A percentile compares a stretch with the other conserved stretches of the same genome.
Conservation (phyloP, 78 protist genomes). For the Mantamonas sphyraenae region DNA sequence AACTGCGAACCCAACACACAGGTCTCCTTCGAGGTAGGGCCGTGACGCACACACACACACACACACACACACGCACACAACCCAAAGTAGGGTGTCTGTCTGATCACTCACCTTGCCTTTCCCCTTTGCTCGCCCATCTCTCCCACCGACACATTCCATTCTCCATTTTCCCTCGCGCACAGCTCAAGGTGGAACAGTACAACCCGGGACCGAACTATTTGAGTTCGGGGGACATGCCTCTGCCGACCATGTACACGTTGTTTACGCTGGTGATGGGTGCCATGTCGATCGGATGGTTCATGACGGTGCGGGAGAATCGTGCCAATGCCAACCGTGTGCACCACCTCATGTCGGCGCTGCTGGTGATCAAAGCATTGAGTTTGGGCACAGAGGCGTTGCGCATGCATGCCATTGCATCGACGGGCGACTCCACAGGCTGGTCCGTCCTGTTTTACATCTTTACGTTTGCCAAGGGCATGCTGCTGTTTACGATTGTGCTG, state of each 20-base stretch:
- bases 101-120: no score
- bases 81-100: no score
- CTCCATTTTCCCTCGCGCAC: no score
- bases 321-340: neutral
- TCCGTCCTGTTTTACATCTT: conserved; percentile 51
- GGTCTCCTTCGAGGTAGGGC: neutral
- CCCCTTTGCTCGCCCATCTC: no score
- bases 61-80: no score
- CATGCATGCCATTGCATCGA: conserved; percentile 45
- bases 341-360: conserved; percentile 3
- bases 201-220: neutral
- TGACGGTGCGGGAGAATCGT: neutral
- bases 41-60: no score
- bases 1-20: conserved; percentile 7
- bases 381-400: neutral
- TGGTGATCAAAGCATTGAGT: neutral
- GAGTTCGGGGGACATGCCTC: conserved; percentile 3
- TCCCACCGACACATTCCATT: no score
- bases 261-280: neutral
- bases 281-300: neutral
- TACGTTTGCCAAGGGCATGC: conserved; percentile 57
- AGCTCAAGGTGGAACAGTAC: neutral
- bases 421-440: conserved; percentile 55
- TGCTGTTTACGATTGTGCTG: conserved; percentile 57
- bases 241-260: neutral